Conservation (phyloP, 1,284 basidiomycete species). For the Ganoderma multipileum region DNA sequence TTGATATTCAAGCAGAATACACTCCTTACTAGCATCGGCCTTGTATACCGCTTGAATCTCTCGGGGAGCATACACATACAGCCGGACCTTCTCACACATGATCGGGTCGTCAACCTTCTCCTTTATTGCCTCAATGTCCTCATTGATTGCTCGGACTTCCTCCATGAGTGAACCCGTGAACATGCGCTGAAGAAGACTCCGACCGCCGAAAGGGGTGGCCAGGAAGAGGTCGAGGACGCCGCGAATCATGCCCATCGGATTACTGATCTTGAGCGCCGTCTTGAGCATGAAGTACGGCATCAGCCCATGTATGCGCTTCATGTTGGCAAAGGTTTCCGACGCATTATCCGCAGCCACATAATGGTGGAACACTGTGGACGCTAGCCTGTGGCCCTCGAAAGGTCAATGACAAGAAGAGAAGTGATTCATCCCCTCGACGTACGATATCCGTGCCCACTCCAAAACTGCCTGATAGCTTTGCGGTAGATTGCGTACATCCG, state of each 20-base stretch:
- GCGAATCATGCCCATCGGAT: slow-evolving; percentile 96
- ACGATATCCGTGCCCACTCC: slow-evolving; percentile 98
- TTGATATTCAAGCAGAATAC: not conserved
- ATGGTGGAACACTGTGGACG: slow-evolving; percentile 95
- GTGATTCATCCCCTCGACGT: slow-evolving; percentile 34
- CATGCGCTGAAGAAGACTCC: slow-evolving; percentile 93
- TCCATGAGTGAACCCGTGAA: slow-evolving; percentile 92
- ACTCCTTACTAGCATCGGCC: slow-evolving; percentile 72
- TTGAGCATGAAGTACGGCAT: slow-evolving; percentile 99
- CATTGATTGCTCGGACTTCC: slow-evolving; percentile 84
- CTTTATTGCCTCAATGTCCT: slow-evolving; percentile 87
- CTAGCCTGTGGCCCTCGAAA: slow-evolving; percentile 60
- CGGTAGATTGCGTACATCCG: slow-evolving; percentile 82
- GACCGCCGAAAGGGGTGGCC: slow-evolving; percentile 96
- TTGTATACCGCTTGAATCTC: slow-evolving; percentile 89
- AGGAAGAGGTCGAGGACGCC: slow-evolving; percentile 94
- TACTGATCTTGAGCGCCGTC: slow-evolving; percentile 91
- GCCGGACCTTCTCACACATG: slow-evolving; percentile 88
- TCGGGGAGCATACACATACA: slow-evolving; percentile 86
- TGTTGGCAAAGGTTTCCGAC: slow-evolving; percentile 85
- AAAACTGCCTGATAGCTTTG: slow-evolving; percentile 87
- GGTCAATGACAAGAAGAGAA: not conserved
- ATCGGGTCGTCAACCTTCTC: slow-evolving; percentile 89
- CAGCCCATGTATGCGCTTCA: slow-evolving; percentile 94
- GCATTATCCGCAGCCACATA: slow-evolving; percentile 94